These are phyloP conservation scores for Trichoderma asperelloides DNA, from an alignment of 495 filamentous ascomycete species.

Conservation along the genomic window DNA sequence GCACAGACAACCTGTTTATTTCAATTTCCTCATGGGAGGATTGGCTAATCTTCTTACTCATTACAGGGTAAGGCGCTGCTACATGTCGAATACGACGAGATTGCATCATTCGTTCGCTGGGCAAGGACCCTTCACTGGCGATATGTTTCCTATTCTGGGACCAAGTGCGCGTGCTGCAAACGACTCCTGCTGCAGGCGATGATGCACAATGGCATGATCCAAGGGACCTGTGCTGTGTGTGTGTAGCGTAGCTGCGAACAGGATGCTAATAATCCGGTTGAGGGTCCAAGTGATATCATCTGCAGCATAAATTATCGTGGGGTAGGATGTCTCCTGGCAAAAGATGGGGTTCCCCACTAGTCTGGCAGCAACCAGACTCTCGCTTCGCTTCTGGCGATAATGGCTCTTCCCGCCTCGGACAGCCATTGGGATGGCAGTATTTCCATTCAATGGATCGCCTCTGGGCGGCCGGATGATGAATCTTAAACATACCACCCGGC, in stretches of 20 bases:
- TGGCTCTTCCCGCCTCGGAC: not conserved
- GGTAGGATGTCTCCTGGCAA: not conserved
- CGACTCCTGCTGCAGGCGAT: not conserved
- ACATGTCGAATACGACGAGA: not conserved
- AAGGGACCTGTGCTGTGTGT: not conserved
- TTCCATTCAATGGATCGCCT: no score
- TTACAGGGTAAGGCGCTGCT: not conserved
- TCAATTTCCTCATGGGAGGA: not conserved
- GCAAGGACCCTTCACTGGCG: not conserved
- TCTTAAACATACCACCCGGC: no score
- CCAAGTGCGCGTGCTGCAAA: not conserved
- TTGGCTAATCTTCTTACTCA: not conserved
- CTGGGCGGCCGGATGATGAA: no score
- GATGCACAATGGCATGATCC: not conserved
- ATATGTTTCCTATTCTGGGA: not conserved
- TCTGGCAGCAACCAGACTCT: not conserved
- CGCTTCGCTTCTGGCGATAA: not conserved
- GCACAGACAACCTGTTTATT: not conserved
- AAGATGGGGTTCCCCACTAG: not conserved
- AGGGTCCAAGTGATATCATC: constrained; percentile 6
- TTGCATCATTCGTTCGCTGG: not conserved
- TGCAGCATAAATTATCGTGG: constrained; percentile 5
- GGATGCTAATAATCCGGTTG: not conserved
- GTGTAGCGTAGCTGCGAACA: not conserved
- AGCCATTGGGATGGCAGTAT: no score